These are phyloP conservation scores for Fraxinus cuspidata DNA, from an alignment of 257 asterid genomes.

Conservation along the genomic window DNA sequence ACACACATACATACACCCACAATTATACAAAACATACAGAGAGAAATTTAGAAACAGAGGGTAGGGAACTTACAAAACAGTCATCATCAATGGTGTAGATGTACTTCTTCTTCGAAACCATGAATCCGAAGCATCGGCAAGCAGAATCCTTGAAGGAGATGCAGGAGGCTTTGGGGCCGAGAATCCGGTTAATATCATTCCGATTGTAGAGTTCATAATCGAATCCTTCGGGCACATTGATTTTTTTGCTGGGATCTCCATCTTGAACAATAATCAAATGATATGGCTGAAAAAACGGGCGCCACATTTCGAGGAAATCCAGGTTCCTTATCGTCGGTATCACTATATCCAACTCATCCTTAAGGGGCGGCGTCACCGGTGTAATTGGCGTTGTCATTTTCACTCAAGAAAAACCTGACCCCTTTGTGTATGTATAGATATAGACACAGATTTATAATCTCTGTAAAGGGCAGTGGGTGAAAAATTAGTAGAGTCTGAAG, in stretches of 20 bases:
- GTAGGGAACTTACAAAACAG: slow-evolving; percentile 46
- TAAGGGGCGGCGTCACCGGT: slow-evolving; percentile 44
- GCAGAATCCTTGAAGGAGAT: slow-evolving; percentile 62
- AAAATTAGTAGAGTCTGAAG: slow-evolving; percentile 15
- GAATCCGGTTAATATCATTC: slow-evolving; percentile 50
- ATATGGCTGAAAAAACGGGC: slow-evolving; percentile 46
- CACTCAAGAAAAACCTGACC: neutral
- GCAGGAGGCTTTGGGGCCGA: slow-evolving; percentile 58
- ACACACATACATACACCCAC: neutral
- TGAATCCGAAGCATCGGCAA: slow-evolving; percentile 54
- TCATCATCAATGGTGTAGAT: slow-evolving; percentile 62
- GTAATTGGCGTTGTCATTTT: slow-evolving; percentile 42
- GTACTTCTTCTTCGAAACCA: slow-evolving; percentile 58
- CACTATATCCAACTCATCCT: slow-evolving; percentile 49
- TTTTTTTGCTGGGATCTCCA: slow-evolving; percentile 42
- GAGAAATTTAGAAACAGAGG: neutral
- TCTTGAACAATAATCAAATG: slow-evolving; percentile 57
- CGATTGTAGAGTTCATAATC: slow-evolving; percentile 57
- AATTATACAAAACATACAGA: neutral
- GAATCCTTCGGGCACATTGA: slow-evolving; percentile 47
- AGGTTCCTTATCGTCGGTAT: slow-evolving; percentile 51
- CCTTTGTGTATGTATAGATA: neutral
- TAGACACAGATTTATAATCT: slow-evolving; percentile 4
- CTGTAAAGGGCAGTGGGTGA: slow-evolving; percentile 8
- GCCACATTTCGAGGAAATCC: slow-evolving; percentile 56